Evolutionary conservation across 2,329 filamentous ascomycete genomes (phyloP).

Genomic region (Colletotrichum musae): DNA sequence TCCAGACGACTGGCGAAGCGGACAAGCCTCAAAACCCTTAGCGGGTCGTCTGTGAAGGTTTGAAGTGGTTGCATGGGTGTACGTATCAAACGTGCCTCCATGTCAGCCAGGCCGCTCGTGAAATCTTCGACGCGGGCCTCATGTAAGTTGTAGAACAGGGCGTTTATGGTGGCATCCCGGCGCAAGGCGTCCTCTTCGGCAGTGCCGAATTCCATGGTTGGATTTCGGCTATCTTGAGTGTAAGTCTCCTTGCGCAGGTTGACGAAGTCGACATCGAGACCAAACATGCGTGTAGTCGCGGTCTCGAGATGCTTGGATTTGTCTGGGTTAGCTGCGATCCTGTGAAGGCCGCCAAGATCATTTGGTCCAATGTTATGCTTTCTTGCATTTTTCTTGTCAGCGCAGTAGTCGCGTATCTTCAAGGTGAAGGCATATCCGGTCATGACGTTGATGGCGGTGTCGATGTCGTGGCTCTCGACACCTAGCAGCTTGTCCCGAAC

Average conservation of each 20-base stretch:
- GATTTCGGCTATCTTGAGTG: slow-evolving; percentile 88
- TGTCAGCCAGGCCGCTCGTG: slow-evolving; percentile 82
- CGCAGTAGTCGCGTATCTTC: slow-evolving; percentile 78
- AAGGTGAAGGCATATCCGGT: slow-evolving; percentile 84
- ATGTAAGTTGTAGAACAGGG: slow-evolving; percentile 94
- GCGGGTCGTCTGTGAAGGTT: slow-evolving; percentile 94
- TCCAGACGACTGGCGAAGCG: slow-evolving; percentile 89
- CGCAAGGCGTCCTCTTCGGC: slow-evolving; percentile 90
- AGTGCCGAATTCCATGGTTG: slow-evolving; percentile 93
- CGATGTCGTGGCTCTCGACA: slow-evolving; percentile 82
- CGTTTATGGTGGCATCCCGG: slow-evolving; percentile 94
- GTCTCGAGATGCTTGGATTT: slow-evolving; percentile 98
- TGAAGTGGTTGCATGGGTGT: slow-evolving; percentile 91
- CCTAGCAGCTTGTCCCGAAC: slow-evolving; percentile 87
- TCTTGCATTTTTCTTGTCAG: slow-evolving; percentile 69
- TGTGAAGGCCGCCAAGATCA: slow-evolving; percentile 84
- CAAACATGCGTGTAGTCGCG: slow-evolving; percentile 87
- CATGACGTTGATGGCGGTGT: slow-evolving; percentile 89
- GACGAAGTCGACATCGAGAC: slow-evolving; percentile 92
- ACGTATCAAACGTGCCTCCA: slow-evolving; percentile 80
- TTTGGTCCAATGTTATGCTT: slow-evolving; percentile 72
- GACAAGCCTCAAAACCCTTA: slow-evolving; percentile 88
- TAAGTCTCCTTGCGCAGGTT: slow-evolving; percentile 96
- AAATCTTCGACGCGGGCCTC: slow-evolving; percentile 87
- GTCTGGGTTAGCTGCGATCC: slow-evolving; percentile 91